phyloP scores from a whole-genome alignment of 2,329 filamentous ascomycete genomes.

The Stromatinia cepivora region DNA sequence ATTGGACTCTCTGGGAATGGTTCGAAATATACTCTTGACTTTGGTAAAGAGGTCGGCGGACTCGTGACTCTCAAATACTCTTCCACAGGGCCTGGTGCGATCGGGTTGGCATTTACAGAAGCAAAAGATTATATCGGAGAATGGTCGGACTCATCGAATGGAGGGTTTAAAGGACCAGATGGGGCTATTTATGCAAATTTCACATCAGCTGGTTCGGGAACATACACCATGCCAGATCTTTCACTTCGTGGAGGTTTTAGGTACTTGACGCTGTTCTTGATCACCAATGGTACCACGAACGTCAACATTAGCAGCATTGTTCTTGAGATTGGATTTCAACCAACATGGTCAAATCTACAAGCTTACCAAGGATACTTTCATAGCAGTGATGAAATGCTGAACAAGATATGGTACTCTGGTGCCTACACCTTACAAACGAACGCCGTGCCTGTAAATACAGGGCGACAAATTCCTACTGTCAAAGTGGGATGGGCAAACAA shows the following conservation, averaged over 20 bases:
- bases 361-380: constrained; percentile 58
- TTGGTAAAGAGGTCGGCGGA: constrained; percentile 59
- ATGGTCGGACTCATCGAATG: constrained; percentile 52
- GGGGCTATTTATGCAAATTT: constrained; percentile 51
- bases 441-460: constrained; percentile 38
- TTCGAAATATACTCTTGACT: constrained; percentile 57
- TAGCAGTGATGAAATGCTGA: constrained; percentile 51
- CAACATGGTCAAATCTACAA: constrained; percentile 46
- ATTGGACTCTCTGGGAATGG: constrained; percentile 45
- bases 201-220: constrained; percentile 37
- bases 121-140: constrained; percentile 51
- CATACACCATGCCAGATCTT: constrained; percentile 47
- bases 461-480: constrained; percentile 40
- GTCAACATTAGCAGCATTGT: constrained; percentile 39
- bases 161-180: constrained; percentile 49
- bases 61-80: constrained; percentile 44
- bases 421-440: constrained; percentile 47
- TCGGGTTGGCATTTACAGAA: constrained; percentile 52
- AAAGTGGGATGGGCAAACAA: constrained; percentile 44
- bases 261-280: constrained; percentile 52
- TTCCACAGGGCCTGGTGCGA: constrained; percentile 43
- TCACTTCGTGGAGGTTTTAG: constrained; percentile 54
- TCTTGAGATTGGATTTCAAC: constrained; percentile 46
- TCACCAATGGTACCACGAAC: constrained; percentile 37
- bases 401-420: constrained; percentile 55